Base-by-base conservation (phyloP, 192 early-diverging fungal species). In the Coemansia sp. region DNA sequence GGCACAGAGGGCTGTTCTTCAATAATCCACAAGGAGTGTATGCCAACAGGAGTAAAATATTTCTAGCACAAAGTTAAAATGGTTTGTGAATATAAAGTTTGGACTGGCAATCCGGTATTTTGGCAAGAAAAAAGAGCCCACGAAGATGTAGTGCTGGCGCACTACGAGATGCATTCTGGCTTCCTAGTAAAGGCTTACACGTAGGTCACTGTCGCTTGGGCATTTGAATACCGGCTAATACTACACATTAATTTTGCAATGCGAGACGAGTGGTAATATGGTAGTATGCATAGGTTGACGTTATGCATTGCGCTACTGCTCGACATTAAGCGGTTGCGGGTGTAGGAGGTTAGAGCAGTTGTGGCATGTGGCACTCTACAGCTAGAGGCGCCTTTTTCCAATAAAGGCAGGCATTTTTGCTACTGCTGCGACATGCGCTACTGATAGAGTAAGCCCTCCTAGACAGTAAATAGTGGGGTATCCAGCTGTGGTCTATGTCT, bases 161-260 rank as follows among this genome's bases (percentile, higher is more conserved):
- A 8, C 20, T 11, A 52, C 23, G 23, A 52, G 25, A 21, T 4
- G 3, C 23, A 26, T 13, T 3, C 14, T 20, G 6, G 10, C 6
- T 28, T 25, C 23, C 12, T 52, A 52, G 13, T 8, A 52, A 14
- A 52, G 7, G 48, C 48, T 52, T 3, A 52, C 23, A 52, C 43
- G 43, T 21, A 45, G 43, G 23, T 52, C 25, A 52, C 48, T 26
- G 25, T 26, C 23, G 23, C 48, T 11, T 14, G 8, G 9, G 11
- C 23, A 6, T 23, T 23, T 52, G 48, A 26, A 26, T 52, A 52
- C 48, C 25, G 23, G 13, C 23, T 26, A 52, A 52, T 52, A 52
- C 48, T 52, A 52, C 48, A 52, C 48, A 52, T 14, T 23, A 45
- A 52, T 52, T 52, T 52, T 11, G 42, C n/a, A 26, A 52, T 52